phyloP scores from a whole-genome alignment of 2,329 filamentous ascomycete genomes.

The Neofusicoccum sp. region DNA sequence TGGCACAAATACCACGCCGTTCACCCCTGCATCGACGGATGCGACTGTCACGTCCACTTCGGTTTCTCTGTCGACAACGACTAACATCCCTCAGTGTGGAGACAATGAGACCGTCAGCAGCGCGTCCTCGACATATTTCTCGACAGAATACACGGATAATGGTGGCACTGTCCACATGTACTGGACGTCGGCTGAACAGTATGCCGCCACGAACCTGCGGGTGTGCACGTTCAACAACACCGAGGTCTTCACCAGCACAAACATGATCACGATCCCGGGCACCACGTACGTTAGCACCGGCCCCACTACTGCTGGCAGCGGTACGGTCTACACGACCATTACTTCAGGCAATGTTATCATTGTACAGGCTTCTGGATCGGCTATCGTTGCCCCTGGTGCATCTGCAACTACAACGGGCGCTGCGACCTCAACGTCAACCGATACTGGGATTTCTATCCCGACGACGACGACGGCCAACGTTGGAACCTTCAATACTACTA shows the following conservation, averaged over 20 bases:
- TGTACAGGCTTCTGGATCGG: not conserved
- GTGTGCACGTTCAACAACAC: slow-evolving; percentile 18
- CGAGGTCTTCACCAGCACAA: slow-evolving; percentile 2
- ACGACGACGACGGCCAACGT: not conserved
- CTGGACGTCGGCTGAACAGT: not conserved
- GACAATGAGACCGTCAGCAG: not conserved
- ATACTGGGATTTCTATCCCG: not conserved
- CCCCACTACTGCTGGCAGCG: not conserved
- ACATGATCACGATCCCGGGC: slow-evolving; percentile 7
- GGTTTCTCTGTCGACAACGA: not conserved
- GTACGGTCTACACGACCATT: not conserved
- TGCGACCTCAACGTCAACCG: not conserved
- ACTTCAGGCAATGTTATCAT: slow-evolving; percentile 6
- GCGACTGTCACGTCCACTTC: not conserved
- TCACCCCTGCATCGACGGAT: not conserved
- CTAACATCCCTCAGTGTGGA: not conserved
- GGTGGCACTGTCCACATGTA: slow-evolving; percentile 4
- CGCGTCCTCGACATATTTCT: slow-evolving; percentile 4
- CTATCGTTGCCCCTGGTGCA: not conserved
- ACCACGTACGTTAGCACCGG: not conserved
- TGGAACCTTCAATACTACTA: not conserved
- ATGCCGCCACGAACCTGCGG: not conserved
- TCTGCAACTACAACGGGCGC: not conserved
- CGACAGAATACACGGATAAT: slow-evolving; percentile 4
- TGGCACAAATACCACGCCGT: not conserved